phyloP scores from a whole-genome alignment of 208 protist genomes.

The Leptomonas seymouri region DNA sequence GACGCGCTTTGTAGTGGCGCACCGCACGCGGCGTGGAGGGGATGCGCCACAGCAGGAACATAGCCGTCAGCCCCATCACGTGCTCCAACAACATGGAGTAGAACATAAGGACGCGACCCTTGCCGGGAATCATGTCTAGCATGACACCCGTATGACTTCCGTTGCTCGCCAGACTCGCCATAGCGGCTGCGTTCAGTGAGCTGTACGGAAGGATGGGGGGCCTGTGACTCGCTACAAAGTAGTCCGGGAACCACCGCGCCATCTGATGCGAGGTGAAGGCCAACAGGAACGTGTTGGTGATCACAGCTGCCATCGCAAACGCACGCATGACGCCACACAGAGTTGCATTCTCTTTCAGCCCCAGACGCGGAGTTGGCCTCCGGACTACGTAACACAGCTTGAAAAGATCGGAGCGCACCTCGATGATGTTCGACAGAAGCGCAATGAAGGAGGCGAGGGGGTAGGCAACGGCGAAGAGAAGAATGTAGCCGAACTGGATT shows the following conservation, averaged over 20 bases:
- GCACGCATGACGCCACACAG: conserved; percentile 57
- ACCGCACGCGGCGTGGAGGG: conserved; percentile 39
- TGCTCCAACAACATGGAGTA: conserved; percentile 49
- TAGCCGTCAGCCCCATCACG: conserved; percentile 34
- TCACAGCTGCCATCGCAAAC: conserved; percentile 40
- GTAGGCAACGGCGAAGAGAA: conserved; percentile 71
- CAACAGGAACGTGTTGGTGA: conserved; percentile 65
- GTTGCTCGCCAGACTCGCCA: conserved; percentile 9
- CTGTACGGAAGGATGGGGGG: conserved; percentile 6
- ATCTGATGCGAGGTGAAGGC: conserved; percentile 44
- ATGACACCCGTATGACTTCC: not conserved
- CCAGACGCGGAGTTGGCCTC: conserved; percentile 51
- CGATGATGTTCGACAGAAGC: conserved; percentile 73
- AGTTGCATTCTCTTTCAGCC: conserved; percentile 39
- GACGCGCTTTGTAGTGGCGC: conserved; percentile 31
- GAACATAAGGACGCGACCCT: conserved; percentile 19
- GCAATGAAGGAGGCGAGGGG: conserved; percentile 59
- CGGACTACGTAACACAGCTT: conserved; percentile 67
- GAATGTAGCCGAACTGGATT: conserved; percentile 79
- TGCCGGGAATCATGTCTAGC: conserved; percentile 23
- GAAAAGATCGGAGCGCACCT: conserved; percentile 65
- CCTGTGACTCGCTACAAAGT: conserved; percentile 15
- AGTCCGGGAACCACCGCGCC: conserved; percentile 32
- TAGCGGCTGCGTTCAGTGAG: conserved; percentile 13
- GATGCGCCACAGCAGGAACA: conserved; percentile 58